Base-by-base conservation (phyloP, 495 filamentous ascomycete species). In the Elasticomyces elasticus region DNA sequence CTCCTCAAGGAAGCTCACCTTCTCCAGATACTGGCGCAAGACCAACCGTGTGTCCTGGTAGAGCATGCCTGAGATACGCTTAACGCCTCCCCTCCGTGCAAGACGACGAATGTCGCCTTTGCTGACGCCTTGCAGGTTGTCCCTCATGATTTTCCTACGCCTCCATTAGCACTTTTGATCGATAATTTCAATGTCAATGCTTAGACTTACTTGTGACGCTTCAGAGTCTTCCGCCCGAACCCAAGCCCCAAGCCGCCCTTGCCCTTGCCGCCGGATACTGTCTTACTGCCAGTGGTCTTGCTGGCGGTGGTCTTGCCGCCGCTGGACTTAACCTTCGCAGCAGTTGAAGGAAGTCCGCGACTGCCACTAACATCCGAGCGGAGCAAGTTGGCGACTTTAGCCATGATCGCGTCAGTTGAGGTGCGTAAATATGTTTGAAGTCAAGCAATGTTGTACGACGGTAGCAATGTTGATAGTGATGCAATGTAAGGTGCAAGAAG, bases 131-230 rank as follows among this genome's bases (percentile, higher is more conserved):
- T 96, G 91, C 72, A 97, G 95, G 84, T 96, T 97, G 84, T 97
- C 91, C 71, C 91, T 88, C 70, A 98, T 80, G 78, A 98, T 96
- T 85, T 97, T 98, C 66, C 92, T 85, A 74, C 95, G 89, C 15
- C 2, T 4, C 6, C 9, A 5, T 49, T 42, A 58, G 41, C 17
- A 23, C 15, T 51, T 6, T 17, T 1, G 24, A 25, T n/a, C 9
- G 24, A 0, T 1, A 26, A 27, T 6, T n/a, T 25, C 38, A 17
- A 40, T 5, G 43, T 13, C 17, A 15, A 33, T 22, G 15, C 19
- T 5, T 5, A 5, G n/a, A 19, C 25, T 1, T 50, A 59, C 43
- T 43, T 38, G 31, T 61, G 58, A 13, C 57, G 30, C 46, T 55
- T 56, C 1, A 52, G 45, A 3, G 52, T 51, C 52, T 55, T 46